A percentile compares a stretch with the other conserved stretches of the same genome.
Conservation (phyloP, 768 basidiomycete species). For the Mycena latifolia region DNA sequence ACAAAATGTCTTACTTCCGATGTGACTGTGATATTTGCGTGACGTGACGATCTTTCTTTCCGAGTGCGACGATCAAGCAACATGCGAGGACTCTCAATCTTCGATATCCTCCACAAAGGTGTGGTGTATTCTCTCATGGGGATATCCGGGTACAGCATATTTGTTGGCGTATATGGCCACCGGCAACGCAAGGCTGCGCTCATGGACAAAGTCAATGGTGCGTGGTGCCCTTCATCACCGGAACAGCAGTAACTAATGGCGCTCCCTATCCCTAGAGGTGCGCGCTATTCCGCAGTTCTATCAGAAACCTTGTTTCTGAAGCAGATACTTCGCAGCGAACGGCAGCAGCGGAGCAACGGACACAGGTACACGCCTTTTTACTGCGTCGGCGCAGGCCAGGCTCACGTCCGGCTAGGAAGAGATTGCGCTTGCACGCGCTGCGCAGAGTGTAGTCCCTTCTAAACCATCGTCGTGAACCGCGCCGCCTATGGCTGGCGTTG, state of each 20-base stretch:
- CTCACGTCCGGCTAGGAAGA: conserved; percentile 24
- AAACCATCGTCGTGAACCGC: background rate
- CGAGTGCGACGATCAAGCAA: no score
- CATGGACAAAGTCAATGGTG: conserved; percentile 68
- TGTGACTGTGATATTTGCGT: conserved; percentile 19
- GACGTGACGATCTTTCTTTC: conserved; percentile 1
- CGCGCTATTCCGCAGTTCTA: background rate
- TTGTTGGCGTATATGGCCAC: conserved; percentile 65
- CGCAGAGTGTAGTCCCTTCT: conserved; percentile 30
- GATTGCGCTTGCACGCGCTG: conserved; percentile 33
- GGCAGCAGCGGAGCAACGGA: conserved; percentile 16
- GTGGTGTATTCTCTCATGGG: conserved; percentile 67
- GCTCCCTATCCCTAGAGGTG: conserved; percentile 28
- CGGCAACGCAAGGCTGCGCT: conserved; percentile 54
- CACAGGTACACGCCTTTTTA: conserved; percentile 15
- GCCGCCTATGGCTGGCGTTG: background rate
- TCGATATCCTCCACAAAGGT: conserved; percentile 66
- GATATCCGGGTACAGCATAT: conserved; percentile 65
- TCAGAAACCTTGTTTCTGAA: background rate
- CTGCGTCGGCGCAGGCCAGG: background rate
- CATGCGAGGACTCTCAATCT: conserved; percentile 35
- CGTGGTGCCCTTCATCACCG: conserved; percentile 30
- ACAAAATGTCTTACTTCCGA: background rate
- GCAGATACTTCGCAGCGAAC: conserved; percentile 26
- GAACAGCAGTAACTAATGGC: conserved; percentile 5